These are phyloP conservation scores for Sorghum bicolor DNA, from an alignment of 176 grass and related monocot genomes.

Conservation along the genomic window DNA sequence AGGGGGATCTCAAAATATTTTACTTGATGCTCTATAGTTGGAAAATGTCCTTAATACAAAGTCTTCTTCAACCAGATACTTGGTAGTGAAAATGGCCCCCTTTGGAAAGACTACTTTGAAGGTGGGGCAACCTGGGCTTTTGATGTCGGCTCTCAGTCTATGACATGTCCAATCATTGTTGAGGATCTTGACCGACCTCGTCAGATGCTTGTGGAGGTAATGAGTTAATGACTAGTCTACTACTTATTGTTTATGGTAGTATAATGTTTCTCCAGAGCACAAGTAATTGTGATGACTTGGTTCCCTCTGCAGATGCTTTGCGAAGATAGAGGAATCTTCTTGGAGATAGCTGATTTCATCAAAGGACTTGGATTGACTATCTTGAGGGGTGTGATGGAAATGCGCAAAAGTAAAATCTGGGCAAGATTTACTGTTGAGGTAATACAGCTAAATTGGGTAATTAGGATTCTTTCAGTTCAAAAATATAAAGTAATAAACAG, in stretches of 20 bases:
- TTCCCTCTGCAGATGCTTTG: slow-evolving; percentile 63
- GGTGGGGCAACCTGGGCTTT: slow-evolving; percentile 86
- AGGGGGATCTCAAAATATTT: slow-evolving; percentile 7
- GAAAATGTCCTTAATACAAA: slow-evolving; percentile 22
- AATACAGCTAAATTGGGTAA: not conserved
- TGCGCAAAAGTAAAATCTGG: slow-evolving; percentile 76
- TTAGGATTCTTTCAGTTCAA: not conserved
- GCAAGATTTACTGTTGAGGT: slow-evolving; percentile 81
- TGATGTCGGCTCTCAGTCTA: slow-evolving; percentile 78
- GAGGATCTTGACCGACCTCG: slow-evolving; percentile 80
- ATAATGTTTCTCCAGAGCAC: not conserved
- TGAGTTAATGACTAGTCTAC: slow-evolving; percentile 48
- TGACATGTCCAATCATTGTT: slow-evolving; percentile 75
- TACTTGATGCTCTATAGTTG: not conserved
- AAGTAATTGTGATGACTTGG: slow-evolving; percentile 14
- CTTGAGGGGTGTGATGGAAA: slow-evolving; percentile 82
- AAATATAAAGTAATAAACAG: not conserved
- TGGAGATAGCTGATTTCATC: slow-evolving; percentile 88
- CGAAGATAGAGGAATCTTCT: slow-evolving; percentile 73
- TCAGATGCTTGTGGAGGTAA: slow-evolving; percentile 83
- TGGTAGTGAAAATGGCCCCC: slow-evolving; percentile 49
- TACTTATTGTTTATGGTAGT: slow-evolving; percentile 16
- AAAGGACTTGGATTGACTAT: slow-evolving; percentile 80
- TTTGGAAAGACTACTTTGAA: slow-evolving; percentile 83
- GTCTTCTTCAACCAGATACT: slow-evolving; percentile 45